Evolutionary conservation across 179 eudicot species (phyloP).

Genomic region (Gypsophila paniculata): DNA sequence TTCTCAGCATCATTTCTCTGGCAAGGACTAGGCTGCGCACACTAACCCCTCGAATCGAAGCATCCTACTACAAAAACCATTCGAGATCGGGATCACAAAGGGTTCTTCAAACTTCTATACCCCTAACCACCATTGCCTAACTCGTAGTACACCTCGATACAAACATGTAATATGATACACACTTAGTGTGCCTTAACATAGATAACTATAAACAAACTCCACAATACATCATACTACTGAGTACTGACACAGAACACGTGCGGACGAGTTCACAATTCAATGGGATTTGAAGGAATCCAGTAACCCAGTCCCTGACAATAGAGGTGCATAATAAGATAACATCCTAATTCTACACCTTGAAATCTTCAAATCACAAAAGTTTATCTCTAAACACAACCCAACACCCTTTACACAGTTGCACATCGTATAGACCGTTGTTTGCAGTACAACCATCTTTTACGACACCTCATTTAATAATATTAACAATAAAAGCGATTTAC

Average conservation of each 20-base stretch:
- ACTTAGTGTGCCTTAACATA: too few species aligned
- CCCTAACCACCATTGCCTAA: not conserved
- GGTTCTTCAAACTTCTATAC: not conserved
- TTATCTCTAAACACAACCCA: not conserved
- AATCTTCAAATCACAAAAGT: not conserved
- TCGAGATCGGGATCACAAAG: not conserved
- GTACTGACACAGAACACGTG: too few species aligned
- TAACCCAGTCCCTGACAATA: not conserved
- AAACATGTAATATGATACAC: too few species aligned
- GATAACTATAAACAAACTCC: too few species aligned
- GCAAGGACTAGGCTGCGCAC: not conserved
- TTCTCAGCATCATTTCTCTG: not conserved
- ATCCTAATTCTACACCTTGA: not conserved
- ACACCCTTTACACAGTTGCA: not conserved
- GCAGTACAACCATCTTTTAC: too few species aligned
- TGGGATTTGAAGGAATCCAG: too few species aligned
- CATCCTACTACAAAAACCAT: not conserved
- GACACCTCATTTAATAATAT: too few species aligned
- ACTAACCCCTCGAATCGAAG: not conserved
- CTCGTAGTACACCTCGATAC: too few species aligned
- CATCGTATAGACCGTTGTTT: too few species aligned
- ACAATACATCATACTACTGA: too few species aligned
- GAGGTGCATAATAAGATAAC: not conserved
- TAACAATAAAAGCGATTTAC: too few species aligned
- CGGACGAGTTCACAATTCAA: too few species aligned